phyloP scores from a whole-genome alignment of 2,329 filamentous ascomycete species.

The Macrophomina pseudophaseolina region DNA sequence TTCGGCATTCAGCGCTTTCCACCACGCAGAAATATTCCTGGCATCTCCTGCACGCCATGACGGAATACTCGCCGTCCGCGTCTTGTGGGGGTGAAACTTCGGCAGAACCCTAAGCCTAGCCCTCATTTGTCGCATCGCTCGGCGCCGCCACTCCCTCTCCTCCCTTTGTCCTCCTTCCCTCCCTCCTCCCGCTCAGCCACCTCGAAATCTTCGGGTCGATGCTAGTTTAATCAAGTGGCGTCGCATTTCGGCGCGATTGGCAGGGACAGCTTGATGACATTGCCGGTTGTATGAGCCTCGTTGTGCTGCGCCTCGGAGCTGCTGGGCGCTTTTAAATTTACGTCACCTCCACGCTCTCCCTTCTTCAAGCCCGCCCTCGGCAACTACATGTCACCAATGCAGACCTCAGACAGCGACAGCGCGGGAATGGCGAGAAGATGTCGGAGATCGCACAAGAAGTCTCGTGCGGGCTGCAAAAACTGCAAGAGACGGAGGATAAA shows the following conservation, averaged over 20 bases:
- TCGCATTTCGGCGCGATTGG: no score
- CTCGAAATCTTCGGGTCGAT: no score
- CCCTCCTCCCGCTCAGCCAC: no score
- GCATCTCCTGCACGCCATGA: no score
- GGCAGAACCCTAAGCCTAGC: neutral
- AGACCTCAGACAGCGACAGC: neutral
- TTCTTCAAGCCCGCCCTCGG: neutral
- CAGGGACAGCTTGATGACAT: neutral
- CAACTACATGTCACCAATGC: neutral
- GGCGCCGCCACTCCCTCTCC: no score
- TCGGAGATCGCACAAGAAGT: conserved; percentile 15
- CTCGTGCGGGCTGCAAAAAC: conserved; percentile 13
- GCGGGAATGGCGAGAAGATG: neutral
- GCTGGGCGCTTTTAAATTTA: neutral
- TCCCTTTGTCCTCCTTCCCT: no score
- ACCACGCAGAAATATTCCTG: no score
- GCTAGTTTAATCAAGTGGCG: no score
- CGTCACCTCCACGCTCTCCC: neutral
- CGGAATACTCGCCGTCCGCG: neutral
- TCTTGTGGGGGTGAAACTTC: neutral
- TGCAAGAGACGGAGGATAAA: conserved; percentile 25
- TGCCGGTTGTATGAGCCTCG: neutral
- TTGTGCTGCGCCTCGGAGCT: neutral
- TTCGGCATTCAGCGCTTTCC: no score
- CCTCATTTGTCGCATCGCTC: neutral